Conservation (phyloP, 2,329 filamentous ascomycete species). For the Pseudocercospora eumusae region DNA sequence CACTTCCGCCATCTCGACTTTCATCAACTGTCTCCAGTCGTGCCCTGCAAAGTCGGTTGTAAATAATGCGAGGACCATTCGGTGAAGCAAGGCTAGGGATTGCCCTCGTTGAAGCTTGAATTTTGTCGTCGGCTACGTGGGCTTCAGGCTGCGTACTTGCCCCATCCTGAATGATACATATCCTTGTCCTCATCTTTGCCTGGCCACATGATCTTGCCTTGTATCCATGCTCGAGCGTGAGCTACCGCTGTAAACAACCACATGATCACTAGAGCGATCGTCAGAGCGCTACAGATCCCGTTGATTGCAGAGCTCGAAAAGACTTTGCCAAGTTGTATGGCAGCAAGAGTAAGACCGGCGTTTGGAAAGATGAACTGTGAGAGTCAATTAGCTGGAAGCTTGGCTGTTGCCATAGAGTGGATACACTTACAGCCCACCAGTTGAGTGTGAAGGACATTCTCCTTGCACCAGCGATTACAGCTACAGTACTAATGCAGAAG, state of each 20-base stretch:
- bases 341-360: slow-evolving; percentile 62
- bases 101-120: background rate
- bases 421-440: slow-evolving; percentile 57
- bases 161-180: slow-evolving; percentile 30
- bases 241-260: slow-evolving; percentile 57
- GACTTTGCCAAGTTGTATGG: slow-evolving; percentile 58
- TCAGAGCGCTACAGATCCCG: slow-evolving; percentile 59
- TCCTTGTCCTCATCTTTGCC: slow-evolving; percentile 62
- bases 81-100: background rate
- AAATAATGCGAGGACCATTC: background rate
- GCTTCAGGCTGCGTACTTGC: slow-evolving; percentile 21
- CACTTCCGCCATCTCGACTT: background rate
- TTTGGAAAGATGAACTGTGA: slow-evolving; percentile 64
- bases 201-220: slow-evolving; percentile 58
- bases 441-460: slow-evolving; percentile 53
- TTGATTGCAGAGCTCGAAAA: slow-evolving; percentile 56
- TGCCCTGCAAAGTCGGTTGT: background rate
- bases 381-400: background rate
- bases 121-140: background rate
- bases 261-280: slow-evolving; percentile 55
- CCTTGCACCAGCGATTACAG: slow-evolving; percentile 42
- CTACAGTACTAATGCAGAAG: slow-evolving; percentile 48
- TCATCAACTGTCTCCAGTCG: background rate
- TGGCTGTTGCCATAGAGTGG: background rate
- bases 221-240: slow-evolving; percentile 54